These are phyloP conservation scores for Neofusicoccum umdonicola DNA, from an alignment of 2,329 filamentous ascomycete species.

Conservation along the genomic window DNA sequence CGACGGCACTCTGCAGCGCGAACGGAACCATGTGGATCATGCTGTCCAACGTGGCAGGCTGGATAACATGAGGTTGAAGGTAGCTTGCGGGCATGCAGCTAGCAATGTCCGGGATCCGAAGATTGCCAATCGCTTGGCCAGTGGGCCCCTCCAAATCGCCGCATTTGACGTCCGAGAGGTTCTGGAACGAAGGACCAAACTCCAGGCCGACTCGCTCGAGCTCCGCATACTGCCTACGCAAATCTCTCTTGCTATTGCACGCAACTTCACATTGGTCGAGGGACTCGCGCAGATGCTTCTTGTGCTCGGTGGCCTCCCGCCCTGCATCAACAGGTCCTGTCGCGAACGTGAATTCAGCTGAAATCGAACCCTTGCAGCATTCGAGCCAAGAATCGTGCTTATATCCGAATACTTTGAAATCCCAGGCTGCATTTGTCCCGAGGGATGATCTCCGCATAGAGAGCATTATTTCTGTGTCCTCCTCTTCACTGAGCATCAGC, in stretches of 20 bases:
- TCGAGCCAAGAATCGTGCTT: neutral
- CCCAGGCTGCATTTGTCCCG: neutral
- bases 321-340: neutral
- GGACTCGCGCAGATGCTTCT: neutral
- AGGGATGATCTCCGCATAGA: neutral
- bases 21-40: slow-evolving; percentile 3
- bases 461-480: neutral
- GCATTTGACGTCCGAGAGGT: slow-evolving; percentile 4
- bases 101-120: neutral
- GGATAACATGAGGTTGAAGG: slow-evolving; percentile 4
- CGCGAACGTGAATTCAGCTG: neutral
- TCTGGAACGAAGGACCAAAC: neutral
- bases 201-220: slow-evolving; percentile 4
- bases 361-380: neutral
- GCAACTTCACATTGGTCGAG: neutral
- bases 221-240: slow-evolving; percentile 4
- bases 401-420: neutral
- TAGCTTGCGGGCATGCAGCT: neutral
- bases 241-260: slow-evolving; percentile 1
- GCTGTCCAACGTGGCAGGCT: slow-evolving; percentile 10
- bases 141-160: neutral
- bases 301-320: neutral
- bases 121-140: neutral
- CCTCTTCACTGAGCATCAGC: neutral
- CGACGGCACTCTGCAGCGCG: neutral